A percentile compares a stretch with the other conserved stretches of the same genome.
Conservation (phyloP, 164 flowering plant species). For the Tetrastigma voinierianum region DNA sequence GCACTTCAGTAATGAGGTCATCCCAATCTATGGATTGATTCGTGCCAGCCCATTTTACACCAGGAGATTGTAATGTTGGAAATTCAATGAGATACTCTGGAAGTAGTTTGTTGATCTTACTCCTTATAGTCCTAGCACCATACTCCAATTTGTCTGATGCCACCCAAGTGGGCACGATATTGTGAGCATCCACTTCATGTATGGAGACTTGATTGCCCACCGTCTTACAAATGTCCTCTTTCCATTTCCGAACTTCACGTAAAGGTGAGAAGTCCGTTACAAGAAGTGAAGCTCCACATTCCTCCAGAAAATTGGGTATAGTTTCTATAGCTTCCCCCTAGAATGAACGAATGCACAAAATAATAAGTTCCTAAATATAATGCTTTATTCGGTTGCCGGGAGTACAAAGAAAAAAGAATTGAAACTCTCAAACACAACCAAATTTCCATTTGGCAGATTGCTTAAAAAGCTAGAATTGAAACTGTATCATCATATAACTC, state of each 20-base stretch:
- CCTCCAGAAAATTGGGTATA: conserved; percentile 66
- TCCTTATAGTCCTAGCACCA: conserved; percentile 75
- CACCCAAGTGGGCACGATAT: conserved; percentile 86
- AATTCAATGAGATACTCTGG: conserved; percentile 73
- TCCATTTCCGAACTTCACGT: conserved; percentile 60
- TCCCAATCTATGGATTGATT: conserved; percentile 69
- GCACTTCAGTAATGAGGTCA: conserved; percentile 48
- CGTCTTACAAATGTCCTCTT: conserved; percentile 65
- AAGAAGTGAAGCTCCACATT: conserved; percentile 76
- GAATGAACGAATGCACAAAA: neutral
- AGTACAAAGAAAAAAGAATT: neutral
- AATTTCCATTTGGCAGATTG: too few relatives aligned
- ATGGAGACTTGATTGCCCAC: conserved; percentile 56
- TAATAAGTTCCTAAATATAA: neutral
- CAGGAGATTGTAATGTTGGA: conserved; percentile 48
- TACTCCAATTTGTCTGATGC: conserved; percentile 94
- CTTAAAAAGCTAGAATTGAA: too few relatives aligned
- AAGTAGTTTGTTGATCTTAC: conserved; percentile 80
- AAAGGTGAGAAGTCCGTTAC: conserved; percentile 90
- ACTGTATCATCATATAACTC: too few relatives aligned
- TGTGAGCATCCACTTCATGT: conserved; percentile 96
- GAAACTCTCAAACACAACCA: neutral
- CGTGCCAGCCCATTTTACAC: conserved; percentile 42
- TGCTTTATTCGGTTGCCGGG: neutral
- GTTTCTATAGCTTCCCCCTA: conserved; percentile 91